Conservation (phyloP, 2,329 filamentous ascomycete genomes). For the Pyrenophora seminiperda region DNA sequence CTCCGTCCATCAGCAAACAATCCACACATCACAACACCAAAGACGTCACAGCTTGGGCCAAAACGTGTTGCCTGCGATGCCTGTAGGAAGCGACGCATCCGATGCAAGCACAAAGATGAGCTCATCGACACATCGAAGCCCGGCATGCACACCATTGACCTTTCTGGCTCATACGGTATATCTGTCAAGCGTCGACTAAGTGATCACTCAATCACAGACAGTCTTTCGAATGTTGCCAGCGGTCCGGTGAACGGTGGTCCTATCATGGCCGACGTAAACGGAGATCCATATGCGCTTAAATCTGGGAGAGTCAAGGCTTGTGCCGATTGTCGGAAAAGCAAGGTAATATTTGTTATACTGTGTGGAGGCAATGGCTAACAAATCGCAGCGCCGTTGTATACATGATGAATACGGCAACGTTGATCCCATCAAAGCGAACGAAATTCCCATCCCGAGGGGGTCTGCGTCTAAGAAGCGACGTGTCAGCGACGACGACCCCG, state of each 20-base stretch:
- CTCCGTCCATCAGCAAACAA: slow-evolving; percentile 46
- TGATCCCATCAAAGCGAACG: slow-evolving; percentile 67
- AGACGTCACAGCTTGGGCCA: slow-evolving; percentile 64
- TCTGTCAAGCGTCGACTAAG: slow-evolving; percentile 43
- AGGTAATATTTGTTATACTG: slow-evolving; percentile 54
- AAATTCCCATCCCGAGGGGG: slow-evolving; percentile 64
- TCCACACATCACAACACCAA: slow-evolving; percentile 55
- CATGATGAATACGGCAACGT: slow-evolving; percentile 69
- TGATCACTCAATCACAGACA: slow-evolving; percentile 36
- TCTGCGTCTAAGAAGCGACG: slow-evolving; percentile 62
- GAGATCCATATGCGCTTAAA: slow-evolving; percentile 54
- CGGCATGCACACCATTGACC: slow-evolving; percentile 40
- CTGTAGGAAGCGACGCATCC: slow-evolving; percentile 65
- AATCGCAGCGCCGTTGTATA: slow-evolving; percentile 65
- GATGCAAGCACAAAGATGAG: slow-evolving; percentile 67
- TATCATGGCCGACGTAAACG: slow-evolving; percentile 43
- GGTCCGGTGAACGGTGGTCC: slow-evolving; percentile 35
- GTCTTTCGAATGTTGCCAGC: slow-evolving; percentile 19
- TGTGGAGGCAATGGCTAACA: slow-evolving; percentile 23
- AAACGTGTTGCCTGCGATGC: slow-evolving; percentile 67
- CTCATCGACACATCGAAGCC: slow-evolving; percentile 45
- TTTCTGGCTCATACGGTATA: slow-evolving; percentile 40
- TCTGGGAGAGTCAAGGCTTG: slow-evolving; percentile 68
- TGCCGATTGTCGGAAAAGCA: slow-evolving; percentile 69
- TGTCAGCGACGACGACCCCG: slow-evolving; percentile 39